phyloP scores from a whole-genome alignment of 768 basidiomycete genomes.

The Tricholoma flavovirens region DNA sequence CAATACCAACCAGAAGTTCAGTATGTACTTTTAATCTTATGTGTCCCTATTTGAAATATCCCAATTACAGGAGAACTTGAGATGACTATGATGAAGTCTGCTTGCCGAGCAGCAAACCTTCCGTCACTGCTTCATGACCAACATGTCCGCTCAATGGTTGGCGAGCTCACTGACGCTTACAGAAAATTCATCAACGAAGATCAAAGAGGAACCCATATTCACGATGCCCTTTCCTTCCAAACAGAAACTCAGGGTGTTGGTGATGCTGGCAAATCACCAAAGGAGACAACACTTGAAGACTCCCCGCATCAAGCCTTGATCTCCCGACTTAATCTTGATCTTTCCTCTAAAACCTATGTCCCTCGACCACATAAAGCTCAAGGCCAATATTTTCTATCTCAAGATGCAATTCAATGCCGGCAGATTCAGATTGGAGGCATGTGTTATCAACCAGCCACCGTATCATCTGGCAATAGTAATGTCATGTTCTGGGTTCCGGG shows the following conservation, averaged over 20 bases:
- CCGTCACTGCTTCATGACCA: neutral
- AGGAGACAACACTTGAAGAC: neutral
- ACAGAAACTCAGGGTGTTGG: neutral
- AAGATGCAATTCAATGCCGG: neutral
- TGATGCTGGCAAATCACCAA: neutral
- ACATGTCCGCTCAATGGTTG: neutral
- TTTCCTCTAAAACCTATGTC: neutral
- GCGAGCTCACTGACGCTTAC: neutral
- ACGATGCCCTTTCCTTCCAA: neutral
- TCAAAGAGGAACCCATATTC: neutral
- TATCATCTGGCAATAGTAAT: neutral
- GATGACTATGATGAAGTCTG: neutral
- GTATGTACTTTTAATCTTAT: conserved; percentile 5
- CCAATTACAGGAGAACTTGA: neutral
- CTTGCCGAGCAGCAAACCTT: neutral
- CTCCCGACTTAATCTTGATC: neutral
- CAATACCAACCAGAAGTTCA: conserved; percentile 17
- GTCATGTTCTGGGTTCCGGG: neutral
- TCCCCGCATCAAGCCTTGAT: neutral
- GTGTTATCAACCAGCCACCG: neutral
- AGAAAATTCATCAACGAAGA: neutral
- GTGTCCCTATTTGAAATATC: neutral
- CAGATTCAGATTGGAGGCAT: neutral
- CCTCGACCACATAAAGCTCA: neutral
- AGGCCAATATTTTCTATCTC: neutral